These are phyloP conservation scores for Psophocarpus tetragonolobus DNA, from an alignment of 306 rosid species.

Conservation along the genomic window DNA sequence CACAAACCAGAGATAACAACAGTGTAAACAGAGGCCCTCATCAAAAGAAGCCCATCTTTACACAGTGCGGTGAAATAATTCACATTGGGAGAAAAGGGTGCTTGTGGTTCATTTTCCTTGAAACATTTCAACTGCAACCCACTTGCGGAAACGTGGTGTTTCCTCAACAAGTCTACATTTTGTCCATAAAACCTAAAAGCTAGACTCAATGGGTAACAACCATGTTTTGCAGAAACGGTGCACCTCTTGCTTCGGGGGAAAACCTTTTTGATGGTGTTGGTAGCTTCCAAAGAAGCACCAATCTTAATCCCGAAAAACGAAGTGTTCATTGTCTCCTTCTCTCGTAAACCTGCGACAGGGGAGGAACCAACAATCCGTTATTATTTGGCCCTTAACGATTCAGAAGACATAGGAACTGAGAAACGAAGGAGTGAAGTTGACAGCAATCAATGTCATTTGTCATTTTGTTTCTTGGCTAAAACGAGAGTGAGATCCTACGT, in stretches of 20 bases:
- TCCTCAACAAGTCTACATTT: slow-evolving; percentile 63
- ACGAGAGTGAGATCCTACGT: not conserved
- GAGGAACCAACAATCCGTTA: slow-evolving; percentile 1
- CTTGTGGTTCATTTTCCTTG: slow-evolving; percentile 53
- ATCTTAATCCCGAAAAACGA: slow-evolving; percentile 60
- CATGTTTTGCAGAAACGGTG: slow-evolving; percentile 46
- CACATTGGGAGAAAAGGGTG: slow-evolving; percentile 53
- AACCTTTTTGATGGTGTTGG: slow-evolving; percentile 35
- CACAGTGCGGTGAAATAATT: slow-evolving; percentile 54
- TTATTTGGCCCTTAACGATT: not conserved
- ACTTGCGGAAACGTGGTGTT: slow-evolving; percentile 44
- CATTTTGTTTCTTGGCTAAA: not conserved
- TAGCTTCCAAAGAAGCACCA: slow-evolving; percentile 43
- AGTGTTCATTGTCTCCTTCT: slow-evolving; percentile 66
- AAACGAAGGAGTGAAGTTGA: not conserved
- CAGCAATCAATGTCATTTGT: not conserved
- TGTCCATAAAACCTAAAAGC: slow-evolving; percentile 58
- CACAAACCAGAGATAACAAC: slow-evolving; percentile 75
- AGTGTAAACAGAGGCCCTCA: slow-evolving; percentile 70
- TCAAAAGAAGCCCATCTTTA: slow-evolving; percentile 72
- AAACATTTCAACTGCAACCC: slow-evolving; percentile 61
- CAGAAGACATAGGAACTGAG: not conserved
- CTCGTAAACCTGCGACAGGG: slow-evolving; percentile 8
- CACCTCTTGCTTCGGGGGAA: slow-evolving; percentile 43
- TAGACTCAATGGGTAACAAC: slow-evolving; percentile 50